phyloP scores from a whole-genome alignment of 2,329 filamentous ascomycete species.

The Teratosphaeria destructans region DNA sequence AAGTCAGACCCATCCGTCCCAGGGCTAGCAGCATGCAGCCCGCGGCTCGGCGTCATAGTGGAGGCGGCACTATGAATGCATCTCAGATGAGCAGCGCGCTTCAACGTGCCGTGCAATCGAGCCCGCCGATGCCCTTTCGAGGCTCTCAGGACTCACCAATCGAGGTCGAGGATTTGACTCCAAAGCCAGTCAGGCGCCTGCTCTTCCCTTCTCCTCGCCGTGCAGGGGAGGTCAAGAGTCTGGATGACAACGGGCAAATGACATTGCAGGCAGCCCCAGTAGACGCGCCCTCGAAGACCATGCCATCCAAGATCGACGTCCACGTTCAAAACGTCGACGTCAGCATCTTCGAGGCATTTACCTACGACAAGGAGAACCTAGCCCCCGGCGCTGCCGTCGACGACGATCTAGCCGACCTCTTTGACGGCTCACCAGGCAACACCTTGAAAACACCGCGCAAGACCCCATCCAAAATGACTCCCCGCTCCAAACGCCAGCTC shows the following conservation, averaged over 20 bases:
- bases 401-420: constrained; percentile 50
- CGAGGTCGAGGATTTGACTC: constrained; percentile 44
- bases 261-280: constrained; percentile 8
- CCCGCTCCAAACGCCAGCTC: constrained; percentile 38
- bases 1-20: constrained; percentile 22
- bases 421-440: constrained; percentile 50
- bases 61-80: constrained; percentile 23
- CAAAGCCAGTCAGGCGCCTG: constrained; percentile 56
- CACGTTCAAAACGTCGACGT: constrained; percentile 10
- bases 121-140: constrained; percentile 42
- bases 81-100: constrained; percentile 29
- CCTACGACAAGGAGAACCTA: constrained; percentile 49
- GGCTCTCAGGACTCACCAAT: constrained; percentile 38
- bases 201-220: constrained; percentile 70
- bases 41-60: constrained; percentile 6
- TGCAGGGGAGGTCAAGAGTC: constrained; percentile 50
- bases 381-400: constrained; percentile 33
- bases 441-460: constrained; percentile 49
- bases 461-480: constrained; percentile 47
- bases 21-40: constrained; percentile 39
- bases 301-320: constrained; percentile 6
- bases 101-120: constrained; percentile 50
- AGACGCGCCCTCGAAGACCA: constrained; percentile 7
- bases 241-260: constrained; percentile 38
- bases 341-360: constrained; percentile 27